Conservation (phyloP, 2,329 filamentous ascomycete species). For the Chaetomium sp. region DNA sequence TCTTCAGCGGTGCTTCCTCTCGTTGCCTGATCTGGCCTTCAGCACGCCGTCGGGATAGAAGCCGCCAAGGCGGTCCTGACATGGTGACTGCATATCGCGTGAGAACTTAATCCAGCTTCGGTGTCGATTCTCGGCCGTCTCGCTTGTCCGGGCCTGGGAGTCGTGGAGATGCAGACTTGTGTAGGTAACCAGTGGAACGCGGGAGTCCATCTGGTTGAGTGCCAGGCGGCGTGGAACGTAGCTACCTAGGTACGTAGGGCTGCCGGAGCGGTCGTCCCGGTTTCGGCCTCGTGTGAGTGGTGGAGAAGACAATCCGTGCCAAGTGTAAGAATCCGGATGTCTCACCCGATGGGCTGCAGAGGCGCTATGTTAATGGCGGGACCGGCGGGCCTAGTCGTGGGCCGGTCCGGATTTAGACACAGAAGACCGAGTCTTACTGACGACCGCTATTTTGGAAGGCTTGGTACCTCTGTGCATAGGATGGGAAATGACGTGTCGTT, state of each 20-base stretch:
- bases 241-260: no score
- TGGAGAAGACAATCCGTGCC: not conserved
- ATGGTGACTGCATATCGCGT: not conserved
- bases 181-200: no score
- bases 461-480: no score
- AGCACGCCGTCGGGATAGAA: not conserved
- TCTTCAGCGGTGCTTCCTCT: not conserved
- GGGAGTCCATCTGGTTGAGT: not conserved
- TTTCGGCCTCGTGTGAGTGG: not conserved
- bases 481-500: not conserved
- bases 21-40: not conserved
- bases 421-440: not conserved
- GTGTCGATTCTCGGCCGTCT: constrained; percentile 4
- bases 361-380: not conserved
- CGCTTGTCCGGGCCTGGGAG: not conserved
- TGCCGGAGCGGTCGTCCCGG: not conserved
- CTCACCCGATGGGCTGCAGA: not conserved
- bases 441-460: not conserved
- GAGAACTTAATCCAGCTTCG: constrained; percentile 4
- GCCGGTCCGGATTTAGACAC: no score
- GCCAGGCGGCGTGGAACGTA: not conserved
- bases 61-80: constrained; percentile 13
- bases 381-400: no score
- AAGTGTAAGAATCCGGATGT: constrained; percentile 1
- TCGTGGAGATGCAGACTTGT: not conserved